A percentile compares a stretch with the other conserved stretches of the same genome.
Evolutionary conservation across 345 rosid species (phyloP).

Genomic region (Heritiera fomes): DNA sequence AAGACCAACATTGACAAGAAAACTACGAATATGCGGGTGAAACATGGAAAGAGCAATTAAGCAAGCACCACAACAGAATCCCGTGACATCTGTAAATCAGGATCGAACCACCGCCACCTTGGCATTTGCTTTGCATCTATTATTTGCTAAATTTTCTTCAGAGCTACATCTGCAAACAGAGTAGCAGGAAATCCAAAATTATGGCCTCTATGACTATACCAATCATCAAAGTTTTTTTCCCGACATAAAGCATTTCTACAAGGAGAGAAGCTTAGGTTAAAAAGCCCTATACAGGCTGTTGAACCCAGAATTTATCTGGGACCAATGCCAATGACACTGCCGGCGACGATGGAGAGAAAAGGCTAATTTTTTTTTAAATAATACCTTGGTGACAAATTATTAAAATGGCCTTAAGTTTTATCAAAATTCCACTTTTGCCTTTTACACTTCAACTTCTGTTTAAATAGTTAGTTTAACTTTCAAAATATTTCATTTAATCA

Average conservation of each 20-base stretch:
- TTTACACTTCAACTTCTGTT: no score
- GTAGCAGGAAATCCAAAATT: background rate
- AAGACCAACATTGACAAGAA: no score
- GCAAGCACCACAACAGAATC: background rate
- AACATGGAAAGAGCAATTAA: background rate
- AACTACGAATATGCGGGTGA: no score
- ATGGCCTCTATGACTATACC: background rate
- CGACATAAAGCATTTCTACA: background rate
- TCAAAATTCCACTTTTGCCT: no score
- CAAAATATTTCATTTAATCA: no score
- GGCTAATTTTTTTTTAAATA: no score
- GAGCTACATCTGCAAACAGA: background rate
- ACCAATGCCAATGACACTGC: no score
- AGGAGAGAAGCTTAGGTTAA: background rate
- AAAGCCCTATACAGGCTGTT: background rate
- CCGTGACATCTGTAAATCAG: background rate
- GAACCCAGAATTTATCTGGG: constrained; percentile 2
- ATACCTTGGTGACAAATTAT: no score
- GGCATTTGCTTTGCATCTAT: background rate
- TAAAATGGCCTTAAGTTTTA: no score
- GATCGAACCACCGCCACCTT: background rate
- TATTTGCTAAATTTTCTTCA: background rate
- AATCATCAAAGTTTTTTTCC: background rate
- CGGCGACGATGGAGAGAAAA: no score
- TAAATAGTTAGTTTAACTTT: no score